Evolutionary conservation across 2,329 filamentous ascomycete genomes (phyloP).

Genomic region (Pochonia chlamydosporia): DNA sequence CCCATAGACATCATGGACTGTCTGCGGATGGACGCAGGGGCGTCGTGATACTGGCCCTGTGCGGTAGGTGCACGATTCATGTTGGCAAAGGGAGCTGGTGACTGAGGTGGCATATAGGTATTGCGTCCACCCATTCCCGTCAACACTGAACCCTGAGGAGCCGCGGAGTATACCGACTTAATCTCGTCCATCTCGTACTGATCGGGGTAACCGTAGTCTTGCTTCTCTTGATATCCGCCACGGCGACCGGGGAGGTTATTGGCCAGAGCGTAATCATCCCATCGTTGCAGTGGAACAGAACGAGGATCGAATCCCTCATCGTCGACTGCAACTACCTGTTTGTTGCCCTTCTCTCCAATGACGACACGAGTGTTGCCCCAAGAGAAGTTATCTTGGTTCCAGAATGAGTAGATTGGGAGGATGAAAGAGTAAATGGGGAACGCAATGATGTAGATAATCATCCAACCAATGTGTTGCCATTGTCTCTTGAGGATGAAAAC

Average conservation of each 20-base stretch:
- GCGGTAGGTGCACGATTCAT: slow-evolving; percentile 40
- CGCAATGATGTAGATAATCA: slow-evolving; percentile 96
- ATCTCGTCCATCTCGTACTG: slow-evolving; percentile 98
- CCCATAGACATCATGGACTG: slow-evolving; percentile 68
- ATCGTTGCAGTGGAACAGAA: slow-evolving; percentile 88
- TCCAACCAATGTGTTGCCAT: slow-evolving; percentile 99
- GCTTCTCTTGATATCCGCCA: slow-evolving; percentile 62
- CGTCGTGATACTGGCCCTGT: slow-evolving; percentile 42
- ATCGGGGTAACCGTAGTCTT: slow-evolving; percentile 61
- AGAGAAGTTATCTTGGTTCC: slow-evolving; percentile 98
- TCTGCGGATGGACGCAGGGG: slow-evolving; percentile 50
- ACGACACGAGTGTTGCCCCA: slow-evolving; percentile 99
- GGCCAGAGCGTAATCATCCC: slow-evolving; percentile 87
- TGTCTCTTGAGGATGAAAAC: slow-evolving; percentile 96
- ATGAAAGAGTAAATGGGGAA: slow-evolving; percentile 91
- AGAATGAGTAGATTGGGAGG: slow-evolving; percentile 95
- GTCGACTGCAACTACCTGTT: slow-evolving; percentile 82
- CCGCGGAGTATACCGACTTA: slow-evolving; percentile 91
- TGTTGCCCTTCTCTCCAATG: slow-evolving; percentile 86
- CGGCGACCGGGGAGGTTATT: slow-evolving; percentile 92
- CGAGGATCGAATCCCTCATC: slow-evolving; percentile 84
- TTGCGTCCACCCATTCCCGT: slow-evolving; percentile 72
- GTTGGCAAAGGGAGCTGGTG: slow-evolving; percentile 64
- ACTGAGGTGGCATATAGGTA: slow-evolving; percentile 77
- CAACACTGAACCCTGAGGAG: slow-evolving; percentile 80